A percentile compares a stretch with the other conserved stretches of the same genome.
phyloP scores from a whole-genome alignment of 1,284 basidiomycete species.

The Tylopilus sp. region DNA sequence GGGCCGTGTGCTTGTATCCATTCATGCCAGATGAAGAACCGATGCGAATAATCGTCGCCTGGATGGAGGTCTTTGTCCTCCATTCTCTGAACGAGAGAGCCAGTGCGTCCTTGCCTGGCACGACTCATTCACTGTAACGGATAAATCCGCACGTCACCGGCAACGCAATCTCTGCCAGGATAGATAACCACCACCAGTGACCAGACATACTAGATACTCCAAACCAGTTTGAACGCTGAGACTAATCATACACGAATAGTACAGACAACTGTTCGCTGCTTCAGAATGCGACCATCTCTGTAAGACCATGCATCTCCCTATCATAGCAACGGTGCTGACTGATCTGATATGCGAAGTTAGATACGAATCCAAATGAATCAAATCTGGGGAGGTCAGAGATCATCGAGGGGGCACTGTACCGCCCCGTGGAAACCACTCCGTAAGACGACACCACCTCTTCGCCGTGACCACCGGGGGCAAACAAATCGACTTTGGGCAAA shows the following conservation, averaged over 20 bases:
- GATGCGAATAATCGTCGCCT: slow-evolving; percentile 69
- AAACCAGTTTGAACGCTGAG: too few relatives aligned
- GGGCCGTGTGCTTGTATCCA: slow-evolving; percentile 76
- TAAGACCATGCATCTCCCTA: slow-evolving; percentile 55
- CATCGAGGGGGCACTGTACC: slow-evolving; percentile 40
- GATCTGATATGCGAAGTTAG: slow-evolving; percentile 55
- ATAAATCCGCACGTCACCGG: too few relatives aligned
- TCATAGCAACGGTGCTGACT: slow-evolving; percentile 61
- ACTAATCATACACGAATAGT: slow-evolving; percentile 18
- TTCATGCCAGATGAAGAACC: slow-evolving; percentile 83
- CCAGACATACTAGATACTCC: too few relatives aligned
- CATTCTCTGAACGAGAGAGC: slow-evolving; percentile 31
- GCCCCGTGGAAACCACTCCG: slow-evolving; percentile 57
- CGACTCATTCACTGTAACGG: too few relatives aligned
- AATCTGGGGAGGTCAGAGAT: slow-evolving; percentile 43
- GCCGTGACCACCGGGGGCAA: slow-evolving; percentile 30
- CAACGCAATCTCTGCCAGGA: too few relatives aligned
- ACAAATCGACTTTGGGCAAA: slow-evolving; percentile 44
- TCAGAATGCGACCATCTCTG: slow-evolving; percentile 53
- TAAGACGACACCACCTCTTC: slow-evolving; percentile 49
- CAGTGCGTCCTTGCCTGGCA: too few relatives aligned
- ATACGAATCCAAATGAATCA: slow-evolving; percentile 50
- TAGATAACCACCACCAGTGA: too few relatives aligned
- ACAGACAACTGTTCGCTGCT: neutral
- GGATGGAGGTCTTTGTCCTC: slow-evolving; percentile 71